phyloP scores from a whole-genome alignment of 768 basidiomycete genomes.

The Holtermannia corniformis region DNA sequence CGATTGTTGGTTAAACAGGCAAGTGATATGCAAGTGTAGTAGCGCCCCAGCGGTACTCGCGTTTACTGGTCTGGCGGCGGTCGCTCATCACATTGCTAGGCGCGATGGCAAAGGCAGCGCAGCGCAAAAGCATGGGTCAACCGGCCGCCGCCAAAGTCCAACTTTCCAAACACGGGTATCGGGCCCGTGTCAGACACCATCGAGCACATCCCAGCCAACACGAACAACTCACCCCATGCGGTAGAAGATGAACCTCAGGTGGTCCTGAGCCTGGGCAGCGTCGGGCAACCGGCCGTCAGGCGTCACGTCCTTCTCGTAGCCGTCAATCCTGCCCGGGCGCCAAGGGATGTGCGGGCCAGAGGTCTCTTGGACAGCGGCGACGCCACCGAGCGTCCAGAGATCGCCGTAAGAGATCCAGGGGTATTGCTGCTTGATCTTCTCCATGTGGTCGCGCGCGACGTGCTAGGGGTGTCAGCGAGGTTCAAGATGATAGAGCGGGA shows the following conservation, averaged over 20 bases:
- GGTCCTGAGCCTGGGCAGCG: conserved; percentile 69
- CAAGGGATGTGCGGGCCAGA: conserved; percentile 86
- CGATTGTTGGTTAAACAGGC: no score
- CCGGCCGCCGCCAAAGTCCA: no score
- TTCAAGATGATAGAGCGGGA: not conserved
- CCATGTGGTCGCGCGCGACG: conserved; percentile 71
- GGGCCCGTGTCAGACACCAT: no score
- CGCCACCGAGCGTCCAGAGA: conserved; percentile 92
- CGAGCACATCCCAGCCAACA: not conserved
- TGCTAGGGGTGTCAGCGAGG: conserved; percentile 37
- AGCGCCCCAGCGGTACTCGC: no score
- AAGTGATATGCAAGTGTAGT: no score
- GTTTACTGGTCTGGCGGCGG: not conserved
- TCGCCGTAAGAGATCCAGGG: conserved; percentile 94
- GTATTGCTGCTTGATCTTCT: conserved; percentile 76
- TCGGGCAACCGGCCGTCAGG: conserved; percentile 49
- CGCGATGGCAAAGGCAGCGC: no score
- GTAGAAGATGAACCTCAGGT: conserved; percentile 79
- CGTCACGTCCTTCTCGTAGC: conserved; percentile 52
- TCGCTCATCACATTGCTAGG: no score
- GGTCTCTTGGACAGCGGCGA: conserved; percentile 82
- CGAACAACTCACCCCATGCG: conserved; percentile 61
- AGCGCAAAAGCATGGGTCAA: no score
- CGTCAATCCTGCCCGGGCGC: conserved; percentile 88
- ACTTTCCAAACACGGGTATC: no score